Evolutionary conservation across 306 rosid genomes (phyloP), one percentile per base, ranked within the genome.

Genomic region (Quercus mongolica): DNA sequence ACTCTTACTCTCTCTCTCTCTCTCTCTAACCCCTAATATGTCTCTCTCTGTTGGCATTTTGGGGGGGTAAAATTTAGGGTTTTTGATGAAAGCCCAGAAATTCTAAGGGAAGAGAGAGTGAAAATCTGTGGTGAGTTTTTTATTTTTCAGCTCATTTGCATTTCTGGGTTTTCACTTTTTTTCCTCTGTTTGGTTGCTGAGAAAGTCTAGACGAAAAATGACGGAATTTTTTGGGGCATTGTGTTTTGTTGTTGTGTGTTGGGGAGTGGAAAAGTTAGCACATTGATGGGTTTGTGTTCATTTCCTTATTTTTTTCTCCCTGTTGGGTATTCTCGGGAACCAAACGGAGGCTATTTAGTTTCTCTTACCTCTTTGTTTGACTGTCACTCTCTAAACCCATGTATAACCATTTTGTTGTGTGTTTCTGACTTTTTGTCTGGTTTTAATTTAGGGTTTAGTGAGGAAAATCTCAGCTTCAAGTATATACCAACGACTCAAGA

Each of bases 111-210:
- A 3, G 15, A 44, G 71, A 55, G 56, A 49, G 61, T 74, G 30
- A 35, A 26, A 70, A 25, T 59, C n/a, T 18, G 76, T 18, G 80
- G 84, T 79, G 11, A 55, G 74, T 68, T 63, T 78, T 81, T 74
- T 11, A 41, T 41, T 19, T 70, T 18, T 10, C 15, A 35, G 46
- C 46, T 57, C 28, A 20, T 35, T 46, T 58, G 56, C 80, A 69
- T 83, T 74, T 78, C 44, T 49, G 54, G 54, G 17, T 49, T 10
- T 49, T 49, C 15, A 41, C 11, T 49, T 11, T 56, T 0, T 61
- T 5, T 52, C 35, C 15, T 35, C 73, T 63, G 80, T 55, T 69
- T 49, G 46, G 77, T 65, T 11, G 51, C n/a, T 8, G 55, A 63
- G 81, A 75, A 85, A 74, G 71, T 19, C 44, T 44, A n/a, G n/a